These are phyloP conservation scores for Papilionanthe hybrid DNA, from an alignment of 116 monocot genomes.

Conservation along the genomic window DNA sequence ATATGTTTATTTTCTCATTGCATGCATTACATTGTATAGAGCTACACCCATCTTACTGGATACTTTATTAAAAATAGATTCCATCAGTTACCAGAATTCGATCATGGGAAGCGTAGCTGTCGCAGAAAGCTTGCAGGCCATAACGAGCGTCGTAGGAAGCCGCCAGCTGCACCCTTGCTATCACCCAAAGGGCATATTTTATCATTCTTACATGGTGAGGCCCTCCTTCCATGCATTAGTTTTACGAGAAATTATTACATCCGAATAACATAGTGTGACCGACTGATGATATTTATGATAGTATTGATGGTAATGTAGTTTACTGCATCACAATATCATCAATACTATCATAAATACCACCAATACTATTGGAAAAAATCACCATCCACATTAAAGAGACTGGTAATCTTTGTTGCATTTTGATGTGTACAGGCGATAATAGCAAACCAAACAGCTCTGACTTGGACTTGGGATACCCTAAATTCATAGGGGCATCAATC, in stretches of 20 bases:
- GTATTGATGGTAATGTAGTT: too few species aligned
- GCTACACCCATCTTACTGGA: too few species aligned
- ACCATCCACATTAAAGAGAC: too few species aligned
- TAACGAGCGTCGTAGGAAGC: slow-evolving; percentile 17
- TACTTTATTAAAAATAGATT: neutral
- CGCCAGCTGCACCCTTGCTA: slow-evolving; percentile 19
- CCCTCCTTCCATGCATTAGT: neutral
- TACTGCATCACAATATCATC: too few species aligned
- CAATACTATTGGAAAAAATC: too few species aligned
- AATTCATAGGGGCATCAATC: neutral
- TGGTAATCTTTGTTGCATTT: too few species aligned
- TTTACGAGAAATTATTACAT: too few species aligned
- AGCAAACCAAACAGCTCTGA: slow-evolving; percentile 35
- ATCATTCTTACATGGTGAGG: slow-evolving; percentile 21
- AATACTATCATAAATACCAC: too few species aligned
- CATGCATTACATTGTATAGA: too few species aligned
- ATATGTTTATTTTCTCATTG: too few species aligned
- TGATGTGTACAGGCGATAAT: slow-evolving; percentile 20
- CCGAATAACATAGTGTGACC: too few species aligned
- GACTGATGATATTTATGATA: too few species aligned
- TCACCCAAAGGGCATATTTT: slow-evolving; percentile 14
- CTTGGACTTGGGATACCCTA: slow-evolving; percentile 50
- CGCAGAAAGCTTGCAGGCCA: slow-evolving; percentile 19
- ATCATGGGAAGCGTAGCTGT: slow-evolving; percentile 21
- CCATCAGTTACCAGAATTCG: slow-evolving; percentile 21